Evolutionary conservation across 2,329 filamentous ascomycete species (phyloP).

Genomic region (Penicillium sp.): DNA sequence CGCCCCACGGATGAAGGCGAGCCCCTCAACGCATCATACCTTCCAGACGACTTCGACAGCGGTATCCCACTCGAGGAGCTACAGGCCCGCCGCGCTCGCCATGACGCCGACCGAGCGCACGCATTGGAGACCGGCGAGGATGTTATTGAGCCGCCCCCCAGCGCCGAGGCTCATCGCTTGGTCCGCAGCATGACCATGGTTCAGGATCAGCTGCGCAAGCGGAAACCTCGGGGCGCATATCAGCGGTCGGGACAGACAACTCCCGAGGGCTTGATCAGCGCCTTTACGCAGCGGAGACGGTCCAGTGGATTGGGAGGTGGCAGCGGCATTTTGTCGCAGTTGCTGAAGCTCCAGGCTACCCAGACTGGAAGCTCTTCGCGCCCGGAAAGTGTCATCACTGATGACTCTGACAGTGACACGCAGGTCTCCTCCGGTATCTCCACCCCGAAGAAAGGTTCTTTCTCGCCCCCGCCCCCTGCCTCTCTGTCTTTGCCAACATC

Average conservation of each 20-base stretch:
- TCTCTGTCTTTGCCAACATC: constrained; percentile 23
- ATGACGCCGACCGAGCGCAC: constrained; percentile 13
- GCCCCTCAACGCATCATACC: constrained; percentile 25
- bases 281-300: constrained; percentile 23
- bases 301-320: constrained; percentile 25
- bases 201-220: constrained; percentile 22
- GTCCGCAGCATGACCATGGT: constrained; percentile 35
- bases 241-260: constrained; percentile 32
- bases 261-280: constrained; percentile 25
- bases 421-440: constrained; percentile 27
- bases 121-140: constrained; percentile 19
- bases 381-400: constrained; percentile 27
- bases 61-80: constrained; percentile 21
- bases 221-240: constrained; percentile 31
- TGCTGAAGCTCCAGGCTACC: constrained; percentile 67
- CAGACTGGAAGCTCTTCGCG: constrained; percentile 35
- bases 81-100: constrained; percentile 19
- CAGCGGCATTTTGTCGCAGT: constrained; percentile 64
- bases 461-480: constrained; percentile 17
- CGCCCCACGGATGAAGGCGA: constrained; percentile 32
- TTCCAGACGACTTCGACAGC: constrained; percentile 30
- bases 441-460: constrained; percentile 24
- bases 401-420: constrained; percentile 31
- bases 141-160: constrained; percentile 20
- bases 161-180: constrained; percentile 37